Evolutionary conservation across 2,329 filamentous ascomycete species (phyloP), one percentile per base, ranked within the genome.

Genomic region (Teratosphaeria pseudoeucalypti): DNA sequence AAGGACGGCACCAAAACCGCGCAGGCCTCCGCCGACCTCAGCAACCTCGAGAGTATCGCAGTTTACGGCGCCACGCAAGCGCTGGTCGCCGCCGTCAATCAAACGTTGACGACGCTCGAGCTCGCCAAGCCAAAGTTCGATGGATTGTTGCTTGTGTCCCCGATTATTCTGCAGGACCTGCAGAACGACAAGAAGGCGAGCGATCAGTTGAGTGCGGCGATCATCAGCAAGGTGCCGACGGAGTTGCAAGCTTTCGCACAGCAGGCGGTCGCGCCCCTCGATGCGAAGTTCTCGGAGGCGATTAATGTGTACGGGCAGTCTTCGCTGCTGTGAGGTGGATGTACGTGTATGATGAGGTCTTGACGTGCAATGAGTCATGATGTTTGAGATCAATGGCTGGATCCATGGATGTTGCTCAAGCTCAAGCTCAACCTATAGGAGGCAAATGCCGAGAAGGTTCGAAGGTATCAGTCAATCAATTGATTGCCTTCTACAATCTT

Each of bases 161-260:
- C 26, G n/a, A 53, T 60, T 27, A 60, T 52, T 55, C 10, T 43
- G 39, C 14, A 9, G 27, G 34, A 32, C 29, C 43, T 60, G n/a
- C 10, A 34, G 47, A 16, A 9, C 6, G 60, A 59, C 29, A 57
- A 56, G 37, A 26, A 6, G 6, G 43, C 37, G 27, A 53, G 56
- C 26, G 58, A 57, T 43, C n/a, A 11, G 10, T 60, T 57, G 39
- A 43, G 55, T n/a, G 23, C 23, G 12, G 58, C 58, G 14, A 58
- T 66, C 34, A 49, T 60, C 9, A 32, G 29, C n/a, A 65, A 63
- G 29, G 63, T 66, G 53, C 64, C 64, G 2, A 27, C 37, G 16
- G 43, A 12, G 16, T 39, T 52, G 34, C 55, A 60, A 47, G 12
- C 6, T n/a, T 49, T 47, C 26, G 55, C 55, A 5, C 10, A 52